Percentiles rank a stretch among this genome's conserved stretches.
Conservation (phyloP, 2,329 filamentous ascomycete species). For the Xylariales sp. region DNA sequence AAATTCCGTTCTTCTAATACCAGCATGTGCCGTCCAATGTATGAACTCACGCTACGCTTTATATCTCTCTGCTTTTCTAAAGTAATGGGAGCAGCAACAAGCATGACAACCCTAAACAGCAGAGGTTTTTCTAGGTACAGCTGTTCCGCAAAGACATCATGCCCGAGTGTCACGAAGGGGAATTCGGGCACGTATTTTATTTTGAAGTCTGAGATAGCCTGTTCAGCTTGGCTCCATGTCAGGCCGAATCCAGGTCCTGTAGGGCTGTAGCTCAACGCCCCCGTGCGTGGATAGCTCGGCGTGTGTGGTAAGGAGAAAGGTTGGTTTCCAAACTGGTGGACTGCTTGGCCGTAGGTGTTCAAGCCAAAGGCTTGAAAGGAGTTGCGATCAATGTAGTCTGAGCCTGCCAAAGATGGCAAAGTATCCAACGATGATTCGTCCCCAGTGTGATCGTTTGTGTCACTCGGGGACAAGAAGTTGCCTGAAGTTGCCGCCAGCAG, state of each 20-base stretch:
- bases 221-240: slow-evolving; percentile 32
- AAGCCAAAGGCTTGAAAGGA: background rate
- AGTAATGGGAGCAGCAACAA: slow-evolving; percentile 27
- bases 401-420: background rate
- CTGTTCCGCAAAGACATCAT: slow-evolving; percentile 20
- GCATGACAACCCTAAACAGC: slow-evolving; percentile 32
- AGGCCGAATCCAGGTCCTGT: slow-evolving; percentile 27
- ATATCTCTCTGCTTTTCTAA: slow-evolving; percentile 31
- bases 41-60: slow-evolving; percentile 34
- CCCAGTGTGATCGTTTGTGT: background rate
- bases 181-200: slow-evolving; percentile 28
- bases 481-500: background rate
- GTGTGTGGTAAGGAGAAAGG: background rate
- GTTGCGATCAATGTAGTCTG: background rate
- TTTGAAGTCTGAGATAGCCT: slow-evolving; percentile 28
- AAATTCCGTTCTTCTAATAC: slow-evolving; percentile 34
- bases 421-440: background rate
- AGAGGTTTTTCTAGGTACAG: slow-evolving; percentile 31
- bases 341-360: background rate
- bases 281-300: background rate
- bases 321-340: background rate
- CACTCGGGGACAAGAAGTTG: background rate
- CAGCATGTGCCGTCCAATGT: slow-evolving; percentile 36
- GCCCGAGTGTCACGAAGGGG: slow-evolving; percentile 31
- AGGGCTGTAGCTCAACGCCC: background rate